Conservation (phyloP, 177 flowering plant species). For the Telopea speciosissima region DNA sequence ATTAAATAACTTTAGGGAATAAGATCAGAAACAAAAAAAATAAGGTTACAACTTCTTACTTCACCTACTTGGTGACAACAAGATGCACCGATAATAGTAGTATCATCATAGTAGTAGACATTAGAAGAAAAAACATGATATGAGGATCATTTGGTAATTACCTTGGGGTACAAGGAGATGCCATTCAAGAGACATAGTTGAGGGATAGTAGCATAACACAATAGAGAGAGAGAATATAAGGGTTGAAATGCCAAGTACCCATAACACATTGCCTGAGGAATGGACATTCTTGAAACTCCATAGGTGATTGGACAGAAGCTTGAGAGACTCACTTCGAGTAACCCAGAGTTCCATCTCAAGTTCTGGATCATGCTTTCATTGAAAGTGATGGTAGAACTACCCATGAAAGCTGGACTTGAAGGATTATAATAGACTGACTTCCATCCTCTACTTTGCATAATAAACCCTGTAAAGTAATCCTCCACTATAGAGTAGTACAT, state of each 20-base stretch:
- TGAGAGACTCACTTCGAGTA: slow-evolving; percentile 25
- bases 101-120: neutral
- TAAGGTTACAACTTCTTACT: too few relatives aligned
- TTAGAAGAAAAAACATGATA: neutral
- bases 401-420: slow-evolving; percentile 7
- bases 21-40: too few relatives aligned
- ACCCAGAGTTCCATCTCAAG: slow-evolving; percentile 24
- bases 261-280: slow-evolving; percentile 20
- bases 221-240: slow-evolving; percentile 12
- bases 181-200: slow-evolving; percentile 24
- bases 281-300: slow-evolving; percentile 17
- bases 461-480: slow-evolving; percentile 4
- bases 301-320: slow-evolving; percentile 24
- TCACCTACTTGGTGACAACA: too few relatives aligned
- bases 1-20: too few relatives aligned
- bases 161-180: slow-evolving; percentile 29
- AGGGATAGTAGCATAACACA: slow-evolving; percentile 19
- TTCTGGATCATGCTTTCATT: slow-evolving; percentile 22
- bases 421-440: slow-evolving; percentile 3
- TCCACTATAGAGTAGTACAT: slow-evolving; percentile 4
- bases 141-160: slow-evolving; percentile 6
- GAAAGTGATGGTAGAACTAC: neutral
- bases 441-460: slow-evolving; percentile 7
- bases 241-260: slow-evolving; percentile 17
- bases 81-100: too few relatives aligned